Conservation (phyloP, 352 stramenopile species). For the Pythium apleroticum region DNA sequence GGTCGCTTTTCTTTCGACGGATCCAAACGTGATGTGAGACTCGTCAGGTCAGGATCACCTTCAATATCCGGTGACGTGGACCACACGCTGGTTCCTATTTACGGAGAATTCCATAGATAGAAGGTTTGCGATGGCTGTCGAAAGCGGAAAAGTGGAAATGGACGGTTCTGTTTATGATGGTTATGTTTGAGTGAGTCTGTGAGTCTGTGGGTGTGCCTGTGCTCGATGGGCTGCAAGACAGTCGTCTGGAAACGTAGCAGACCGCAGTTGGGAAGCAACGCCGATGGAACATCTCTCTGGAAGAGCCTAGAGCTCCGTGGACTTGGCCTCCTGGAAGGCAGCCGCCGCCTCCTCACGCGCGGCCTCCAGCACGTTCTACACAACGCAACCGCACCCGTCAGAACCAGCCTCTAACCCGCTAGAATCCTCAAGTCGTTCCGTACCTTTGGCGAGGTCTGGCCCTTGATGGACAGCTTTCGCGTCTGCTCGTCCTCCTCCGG, state of each 20-base stretch:
- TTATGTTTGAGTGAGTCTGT: background rate
- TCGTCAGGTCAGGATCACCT: background rate
- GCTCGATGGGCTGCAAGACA: too few relatives aligned
- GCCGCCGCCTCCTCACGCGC: conserved; percentile 23
- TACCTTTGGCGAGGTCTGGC: conserved; percentile 21
- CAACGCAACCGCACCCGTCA: background rate
- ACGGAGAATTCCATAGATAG: background rate
- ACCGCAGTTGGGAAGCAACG: too few relatives aligned
- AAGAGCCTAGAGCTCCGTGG: conserved; percentile 1
- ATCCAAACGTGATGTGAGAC: background rate
- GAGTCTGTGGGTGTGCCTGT: background rate
- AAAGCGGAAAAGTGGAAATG: background rate
- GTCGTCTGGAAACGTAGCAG: background rate
- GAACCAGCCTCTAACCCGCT: too few relatives aligned
- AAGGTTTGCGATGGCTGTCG: background rate
- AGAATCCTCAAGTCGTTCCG: too few relatives aligned
- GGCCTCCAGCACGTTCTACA: conserved; percentile 23
- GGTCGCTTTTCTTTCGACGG: conserved; percentile 1
- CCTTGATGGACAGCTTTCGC: conserved; percentile 19
- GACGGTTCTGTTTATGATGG: background rate
- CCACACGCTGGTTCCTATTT: background rate
- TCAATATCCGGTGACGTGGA: conserved; percentile 1
- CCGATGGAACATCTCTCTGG: too few relatives aligned
- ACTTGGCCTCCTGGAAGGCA: conserved; percentile 27
- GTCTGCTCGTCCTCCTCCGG: conserved; percentile 4